These are phyloP conservation scores for Leccinum subgranulosum DNA, from an alignment of 768 basidiomycete genomes.

Conservation along the genomic window DNA sequence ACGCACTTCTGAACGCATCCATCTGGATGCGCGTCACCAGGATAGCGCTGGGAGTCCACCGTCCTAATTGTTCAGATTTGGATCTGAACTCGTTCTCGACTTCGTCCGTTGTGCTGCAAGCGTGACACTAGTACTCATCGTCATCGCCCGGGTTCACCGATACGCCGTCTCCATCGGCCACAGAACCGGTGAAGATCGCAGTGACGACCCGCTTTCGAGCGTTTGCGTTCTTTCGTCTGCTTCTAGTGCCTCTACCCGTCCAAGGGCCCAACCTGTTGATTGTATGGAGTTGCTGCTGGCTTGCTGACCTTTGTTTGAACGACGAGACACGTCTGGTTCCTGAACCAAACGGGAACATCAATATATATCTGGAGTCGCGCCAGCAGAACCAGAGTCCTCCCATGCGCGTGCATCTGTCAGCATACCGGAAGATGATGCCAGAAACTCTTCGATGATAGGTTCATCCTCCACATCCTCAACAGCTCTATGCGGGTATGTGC, in stretches of 20 bases:
- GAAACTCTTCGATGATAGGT: slow-evolving; percentile 26
- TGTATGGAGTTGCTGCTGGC: neutral
- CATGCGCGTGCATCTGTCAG: slow-evolving; percentile 29
- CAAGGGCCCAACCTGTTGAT: neutral
- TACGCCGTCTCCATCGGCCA: neutral
- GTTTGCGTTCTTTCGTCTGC: slow-evolving; percentile 4
- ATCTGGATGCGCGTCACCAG: slow-evolving; percentile 19
- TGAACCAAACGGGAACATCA: neutral
- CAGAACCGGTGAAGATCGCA: slow-evolving; percentile 27
- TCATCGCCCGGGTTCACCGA: neutral
- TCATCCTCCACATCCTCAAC: slow-evolving; percentile 16
- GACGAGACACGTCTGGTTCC: neutral
- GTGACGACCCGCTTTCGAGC: slow-evolving; percentile 23
- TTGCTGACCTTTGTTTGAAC: neutral
- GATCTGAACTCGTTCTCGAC: neutral
- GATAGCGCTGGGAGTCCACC: slow-evolving; percentile 17
- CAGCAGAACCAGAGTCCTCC: slow-evolving; percentile 25
- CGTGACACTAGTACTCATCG: neutral
- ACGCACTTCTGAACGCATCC: slow-evolving; percentile 22
- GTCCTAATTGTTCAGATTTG: neutral
- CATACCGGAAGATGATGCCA: slow-evolving; percentile 17
- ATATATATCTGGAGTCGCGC: neutral
- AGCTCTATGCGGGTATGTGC: neutral
- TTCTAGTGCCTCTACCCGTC: slow-evolving; percentile 1
- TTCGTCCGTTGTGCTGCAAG: neutral